phyloP scores from a whole-genome alignment of 2,329 filamentous ascomycete genomes.

The Cryphonectria naterciae region DNA sequence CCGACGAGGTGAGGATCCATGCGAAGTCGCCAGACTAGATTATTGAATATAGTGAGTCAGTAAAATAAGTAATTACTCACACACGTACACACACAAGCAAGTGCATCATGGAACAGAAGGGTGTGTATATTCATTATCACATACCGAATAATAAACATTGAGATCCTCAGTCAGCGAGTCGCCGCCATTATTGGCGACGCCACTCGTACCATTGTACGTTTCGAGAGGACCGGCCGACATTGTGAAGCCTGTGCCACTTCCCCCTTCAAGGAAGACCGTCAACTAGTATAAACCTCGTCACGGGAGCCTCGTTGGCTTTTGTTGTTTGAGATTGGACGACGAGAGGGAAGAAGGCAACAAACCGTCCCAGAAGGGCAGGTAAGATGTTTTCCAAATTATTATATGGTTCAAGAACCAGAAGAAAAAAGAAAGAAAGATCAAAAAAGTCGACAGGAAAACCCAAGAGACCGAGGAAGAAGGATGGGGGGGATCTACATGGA shows the following conservation, averaged over 20 bases:
- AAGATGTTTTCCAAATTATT: not conserved
- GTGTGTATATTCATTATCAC: not conserved
- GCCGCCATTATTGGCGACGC: constrained; percentile 51
- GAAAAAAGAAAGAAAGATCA: not conserved
- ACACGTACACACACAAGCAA: not conserved
- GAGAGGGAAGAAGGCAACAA: not conserved
- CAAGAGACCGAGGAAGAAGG: not conserved
- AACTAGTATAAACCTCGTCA: not conserved
- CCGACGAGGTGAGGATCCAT: constrained; percentile 77
- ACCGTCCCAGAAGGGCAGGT: not conserved
- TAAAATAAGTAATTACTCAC: not conserved
- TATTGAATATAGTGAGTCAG: not conserved
- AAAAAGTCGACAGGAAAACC: not conserved
- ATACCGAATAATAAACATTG: constrained; percentile 82
- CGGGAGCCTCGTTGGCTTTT: not conserved
- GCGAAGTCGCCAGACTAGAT: constrained; percentile 79
- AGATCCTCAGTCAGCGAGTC: constrained; percentile 68
- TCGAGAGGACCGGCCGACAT: constrained; percentile 42
- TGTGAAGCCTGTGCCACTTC: constrained; percentile 11
- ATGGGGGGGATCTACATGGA: not conserved
- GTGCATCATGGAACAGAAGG: not conserved
- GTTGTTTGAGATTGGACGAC: not conserved
- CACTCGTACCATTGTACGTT: constrained; percentile 56
- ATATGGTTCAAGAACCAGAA: not conserved
- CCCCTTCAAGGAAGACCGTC: not conserved